Evolutionary conservation across 2,329 filamentous ascomycete species (phyloP).

Genomic region (Fusarium praegraminearum): DNA sequence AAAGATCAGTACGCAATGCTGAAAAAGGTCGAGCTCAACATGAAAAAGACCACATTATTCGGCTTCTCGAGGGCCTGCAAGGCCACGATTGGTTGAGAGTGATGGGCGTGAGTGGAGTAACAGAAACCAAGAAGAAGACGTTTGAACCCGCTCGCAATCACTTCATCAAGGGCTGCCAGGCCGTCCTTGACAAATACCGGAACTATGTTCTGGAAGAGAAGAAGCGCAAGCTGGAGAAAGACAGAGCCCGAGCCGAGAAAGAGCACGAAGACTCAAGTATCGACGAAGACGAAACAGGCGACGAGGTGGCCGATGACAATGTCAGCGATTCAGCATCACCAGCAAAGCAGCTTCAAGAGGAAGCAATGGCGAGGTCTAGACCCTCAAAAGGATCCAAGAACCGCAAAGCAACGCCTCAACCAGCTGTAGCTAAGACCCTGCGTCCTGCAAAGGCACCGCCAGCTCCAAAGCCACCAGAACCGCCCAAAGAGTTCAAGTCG

Average conservation of each 20-base stretch:
- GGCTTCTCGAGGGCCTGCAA: conserved; percentile 82
- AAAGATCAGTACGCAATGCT: conserved; percentile 72
- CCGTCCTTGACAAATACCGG: conserved; percentile 87
- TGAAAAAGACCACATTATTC: conserved; percentile 73
- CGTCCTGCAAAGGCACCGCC: conserved; percentile 44
- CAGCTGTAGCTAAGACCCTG: conserved; percentile 29
- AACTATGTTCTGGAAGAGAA: conserved; percentile 93
- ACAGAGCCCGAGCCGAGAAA: conserved; percentile 61
- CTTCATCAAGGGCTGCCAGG: conserved; percentile 85
- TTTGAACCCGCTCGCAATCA: conserved; percentile 88
- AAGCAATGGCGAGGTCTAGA: conserved; percentile 69
- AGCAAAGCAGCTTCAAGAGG: conserved; percentile 80
- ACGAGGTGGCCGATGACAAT: conserved; percentile 67
- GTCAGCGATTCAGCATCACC: conserved; percentile 59
- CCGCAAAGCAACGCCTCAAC: conserved; percentile 47
- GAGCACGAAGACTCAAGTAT: conserved; percentile 50
- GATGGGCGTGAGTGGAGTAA: conserved; percentile 88
- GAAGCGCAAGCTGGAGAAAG: conserved; percentile 80
- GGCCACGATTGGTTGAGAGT: conserved; percentile 93
- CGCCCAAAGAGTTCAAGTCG: conserved; percentile 77
- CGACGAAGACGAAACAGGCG: conserved; percentile 45
- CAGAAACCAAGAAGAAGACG: conserved; percentile 85
- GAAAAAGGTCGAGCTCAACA: conserved; percentile 75
- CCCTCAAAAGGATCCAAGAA: conserved; percentile 52
- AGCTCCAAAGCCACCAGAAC: conserved; percentile 52